Conservation (phyloP, 2,329 filamentous ascomycete species). For the Leptographium flavum region DNA sequence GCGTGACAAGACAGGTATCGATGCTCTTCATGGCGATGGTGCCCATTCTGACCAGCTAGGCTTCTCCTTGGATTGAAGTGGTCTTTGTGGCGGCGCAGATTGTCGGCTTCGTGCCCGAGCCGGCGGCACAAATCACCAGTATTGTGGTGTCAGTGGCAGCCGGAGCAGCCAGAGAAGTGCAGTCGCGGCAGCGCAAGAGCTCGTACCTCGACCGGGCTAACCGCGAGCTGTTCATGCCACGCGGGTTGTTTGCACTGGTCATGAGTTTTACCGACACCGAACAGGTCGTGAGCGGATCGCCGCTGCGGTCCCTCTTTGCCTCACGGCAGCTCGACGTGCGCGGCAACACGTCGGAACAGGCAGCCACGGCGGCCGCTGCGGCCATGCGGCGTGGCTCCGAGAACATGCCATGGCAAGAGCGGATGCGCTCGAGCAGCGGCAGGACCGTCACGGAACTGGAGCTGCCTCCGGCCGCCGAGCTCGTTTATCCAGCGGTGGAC, state of each 20-base stretch:
- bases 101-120: slow-evolving; percentile 16
- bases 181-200: slow-evolving; percentile 14
- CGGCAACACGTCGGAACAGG: slow-evolving; percentile 13
- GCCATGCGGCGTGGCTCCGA: background rate
- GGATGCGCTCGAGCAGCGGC: slow-evolving; percentile 19
- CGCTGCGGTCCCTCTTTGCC: slow-evolving; percentile 6
- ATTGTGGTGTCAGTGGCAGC: slow-evolving; percentile 14
- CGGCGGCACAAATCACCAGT: slow-evolving; percentile 16
- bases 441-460: slow-evolving; percentile 22
- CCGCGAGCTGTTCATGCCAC: slow-evolving; percentile 17
- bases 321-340: slow-evolving; percentile 18
- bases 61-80: slow-evolving; percentile 12
- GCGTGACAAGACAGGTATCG: too few relatives aligned
- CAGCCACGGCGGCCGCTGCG: slow-evolving; percentile 4
- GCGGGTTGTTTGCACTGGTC: slow-evolving; percentile 17
- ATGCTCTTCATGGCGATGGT: too few relatives aligned
- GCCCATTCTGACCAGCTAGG: background rate
- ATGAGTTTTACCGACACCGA: slow-evolving; percentile 16
- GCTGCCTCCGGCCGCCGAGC: slow-evolving; percentile 22
- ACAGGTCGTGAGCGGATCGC: background rate
- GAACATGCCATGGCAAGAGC: slow-evolving; percentile 10
- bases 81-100: slow-evolving; percentile 12
- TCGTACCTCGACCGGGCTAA: slow-evolving; percentile 17
- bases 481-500: slow-evolving; percentile 24
- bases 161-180: slow-evolving; percentile 15